Conservation (phyloP, 306 rosid genomes). For the Lupinus albus region DNA sequence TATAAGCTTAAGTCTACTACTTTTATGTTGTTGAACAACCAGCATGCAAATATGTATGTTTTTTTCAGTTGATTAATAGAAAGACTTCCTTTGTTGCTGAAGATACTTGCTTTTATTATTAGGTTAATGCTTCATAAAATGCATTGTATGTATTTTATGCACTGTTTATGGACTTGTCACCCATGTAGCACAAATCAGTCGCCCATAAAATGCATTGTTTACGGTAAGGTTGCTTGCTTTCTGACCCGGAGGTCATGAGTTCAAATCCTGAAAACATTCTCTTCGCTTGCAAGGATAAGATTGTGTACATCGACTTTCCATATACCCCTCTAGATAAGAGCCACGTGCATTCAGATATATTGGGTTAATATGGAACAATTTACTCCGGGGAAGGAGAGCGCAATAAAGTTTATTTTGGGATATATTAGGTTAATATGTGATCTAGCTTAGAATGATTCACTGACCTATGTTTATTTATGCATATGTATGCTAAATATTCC, state of each 20-base stretch:
- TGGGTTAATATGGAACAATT: no score
- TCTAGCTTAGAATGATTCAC: neutral
- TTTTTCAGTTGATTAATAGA: conserved; percentile 10
- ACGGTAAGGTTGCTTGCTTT: no score
- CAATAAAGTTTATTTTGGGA: neutral
- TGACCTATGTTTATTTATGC: neutral
- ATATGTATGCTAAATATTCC: conserved; percentile 21
- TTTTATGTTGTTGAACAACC: conserved; percentile 27
- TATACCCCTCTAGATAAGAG: no score
- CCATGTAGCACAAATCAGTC: neutral
- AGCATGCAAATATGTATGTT: conserved; percentile 28
- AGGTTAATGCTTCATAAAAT: conserved; percentile 14
- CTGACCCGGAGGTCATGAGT: no score
- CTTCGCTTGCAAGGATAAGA: no score
- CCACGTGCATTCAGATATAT: no score
- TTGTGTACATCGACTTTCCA: no score
- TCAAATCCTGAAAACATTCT: no score
- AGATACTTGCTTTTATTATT: conserved; percentile 1
- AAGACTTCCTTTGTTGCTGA: conserved; percentile 3
- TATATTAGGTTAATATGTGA: neutral
- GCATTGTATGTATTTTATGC: no score
- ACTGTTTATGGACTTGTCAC: neutral
- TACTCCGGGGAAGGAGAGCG: conserved; percentile 1
- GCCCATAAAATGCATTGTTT: no score
- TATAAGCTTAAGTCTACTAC: conserved; percentile 27